Percentiles rank a stretch among this genome's conserved stretches.
Evolutionary conservation across 805 yeast species (phyloP).

Genomic region (Saturnispora besseyi): DNA sequence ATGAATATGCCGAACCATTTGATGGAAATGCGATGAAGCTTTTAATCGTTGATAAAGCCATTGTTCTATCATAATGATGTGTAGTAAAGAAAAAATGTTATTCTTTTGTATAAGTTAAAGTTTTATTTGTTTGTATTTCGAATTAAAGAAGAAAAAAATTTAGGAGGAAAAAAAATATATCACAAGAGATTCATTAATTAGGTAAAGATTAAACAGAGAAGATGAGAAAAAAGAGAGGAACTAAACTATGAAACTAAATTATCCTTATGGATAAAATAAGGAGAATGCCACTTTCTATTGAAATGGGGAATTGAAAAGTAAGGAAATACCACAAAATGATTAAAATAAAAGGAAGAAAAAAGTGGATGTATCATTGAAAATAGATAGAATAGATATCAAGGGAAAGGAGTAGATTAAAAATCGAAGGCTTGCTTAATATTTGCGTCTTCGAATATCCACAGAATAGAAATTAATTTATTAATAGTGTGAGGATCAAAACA

Average conservation of each 20-base stretch:
- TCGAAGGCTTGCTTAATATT: slow-evolving; percentile 1
- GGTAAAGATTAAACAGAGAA: too few species aligned
- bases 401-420: neutral
- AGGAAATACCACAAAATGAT: neutral
- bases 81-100: too few species aligned
- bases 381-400: slow-evolving; percentile 29
- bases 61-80: slow-evolving; percentile 33
- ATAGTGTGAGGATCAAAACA: neutral
- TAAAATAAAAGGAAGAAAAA: neutral
- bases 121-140: neutral
- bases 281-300: neutral
- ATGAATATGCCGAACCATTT: slow-evolving; percentile 53
- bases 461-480: neutral
- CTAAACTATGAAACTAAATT: too few species aligned
- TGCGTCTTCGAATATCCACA: slow-evolving; percentile 9
- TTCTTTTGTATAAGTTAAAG: neutral
- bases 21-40: slow-evolving; percentile 49
- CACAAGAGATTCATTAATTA: too few species aligned
- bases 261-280: too few species aligned
- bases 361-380: neutral
- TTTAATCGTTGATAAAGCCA: slow-evolving; percentile 40
- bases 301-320: neutral
- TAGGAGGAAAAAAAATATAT: neutral
- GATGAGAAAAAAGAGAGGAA: too few species aligned
- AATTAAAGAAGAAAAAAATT: neutral